Percentiles rank a stretch among this genome's conserved stretches.
Evolutionary conservation across 129 eudicot genomes (phyloP).

Genomic region (Scalesia atractyloides): DNA sequence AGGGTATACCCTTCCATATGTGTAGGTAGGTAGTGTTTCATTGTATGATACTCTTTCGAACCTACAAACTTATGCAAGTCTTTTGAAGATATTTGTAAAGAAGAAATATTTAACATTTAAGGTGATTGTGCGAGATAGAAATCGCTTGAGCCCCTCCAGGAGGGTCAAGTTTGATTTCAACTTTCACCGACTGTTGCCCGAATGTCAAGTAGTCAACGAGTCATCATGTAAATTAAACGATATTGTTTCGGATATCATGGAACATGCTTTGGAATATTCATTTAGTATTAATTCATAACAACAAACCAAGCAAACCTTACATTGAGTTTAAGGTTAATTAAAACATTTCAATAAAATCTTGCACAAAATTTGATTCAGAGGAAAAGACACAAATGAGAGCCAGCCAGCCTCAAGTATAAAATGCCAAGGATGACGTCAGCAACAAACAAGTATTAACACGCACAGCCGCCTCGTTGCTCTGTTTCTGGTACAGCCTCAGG

Average conservation of each 20-base stretch:
- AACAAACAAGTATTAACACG: constrained; percentile 49
- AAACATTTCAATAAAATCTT: constrained; percentile 13
- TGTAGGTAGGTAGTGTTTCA: too few species aligned
- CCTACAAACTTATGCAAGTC: too few species aligned
- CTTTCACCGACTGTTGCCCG: too few species aligned
- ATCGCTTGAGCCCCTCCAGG: too few species aligned
- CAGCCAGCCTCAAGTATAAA: constrained; percentile 14
- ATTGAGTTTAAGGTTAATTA: background rate
- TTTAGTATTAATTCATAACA: background rate
- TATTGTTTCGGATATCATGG: background rate
- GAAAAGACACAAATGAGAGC: background rate
- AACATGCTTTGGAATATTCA: background rate
- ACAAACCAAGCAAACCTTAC: constrained; percentile 4
- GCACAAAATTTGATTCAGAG: background rate
- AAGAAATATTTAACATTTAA: too few species aligned
- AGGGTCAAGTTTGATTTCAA: too few species aligned
- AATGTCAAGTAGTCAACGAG: background rate
- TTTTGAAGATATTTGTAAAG: too few species aligned
- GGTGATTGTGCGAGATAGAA: too few species aligned
- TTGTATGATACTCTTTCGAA: too few species aligned
- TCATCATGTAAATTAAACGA: too few species aligned
- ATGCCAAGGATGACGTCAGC: constrained; percentile 12
- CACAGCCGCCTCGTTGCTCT: constrained; percentile 93
- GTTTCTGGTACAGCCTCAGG: constrained; percentile 82
- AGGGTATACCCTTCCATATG: too few species aligned